A percentile compares a stretch with the other conserved stretches of the same genome.
Conservation (phyloP, 2,329 filamentous ascomycete genomes). For the Metarhizium guizhouense region DNA sequence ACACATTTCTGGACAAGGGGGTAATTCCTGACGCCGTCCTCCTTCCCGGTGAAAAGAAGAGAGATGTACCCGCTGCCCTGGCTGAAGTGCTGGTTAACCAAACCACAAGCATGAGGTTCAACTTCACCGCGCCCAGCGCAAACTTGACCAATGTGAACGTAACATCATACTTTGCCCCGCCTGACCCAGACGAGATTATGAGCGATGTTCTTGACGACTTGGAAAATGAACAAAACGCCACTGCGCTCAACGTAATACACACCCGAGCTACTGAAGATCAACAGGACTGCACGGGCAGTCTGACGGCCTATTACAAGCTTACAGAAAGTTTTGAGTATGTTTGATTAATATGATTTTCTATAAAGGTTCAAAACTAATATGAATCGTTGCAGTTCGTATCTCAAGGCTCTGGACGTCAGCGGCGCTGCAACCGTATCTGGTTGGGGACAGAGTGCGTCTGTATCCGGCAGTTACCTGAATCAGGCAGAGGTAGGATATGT, state of each 20-base stretch:
- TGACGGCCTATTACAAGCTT: too few relatives aligned
- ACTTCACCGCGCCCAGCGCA: neutral
- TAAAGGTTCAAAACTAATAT: neutral
- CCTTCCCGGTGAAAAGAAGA: neutral
- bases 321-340: too few relatives aligned
- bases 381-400: neutral
- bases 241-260: too few relatives aligned
- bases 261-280: too few relatives aligned
- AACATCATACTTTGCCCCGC: neutral
- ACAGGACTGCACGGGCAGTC: too few relatives aligned
- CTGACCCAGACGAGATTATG: neutral
- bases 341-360: too few relatives aligned
- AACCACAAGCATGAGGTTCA: neutral
- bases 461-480: slow-evolving; percentile 1
- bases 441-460: neutral
- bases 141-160: too few relatives aligned
- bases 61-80: neutral
- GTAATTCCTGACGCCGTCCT: neutral
- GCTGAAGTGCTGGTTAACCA: neutral
- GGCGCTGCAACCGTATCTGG: neutral
- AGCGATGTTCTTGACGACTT: neutral
- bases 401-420: slow-evolving; percentile 1
- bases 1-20: neutral
- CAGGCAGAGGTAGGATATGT: neutral
- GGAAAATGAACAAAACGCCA: too few relatives aligned